Evolutionary conservation across 805 yeast genomes (phyloP), one percentile per base, ranked within the genome.

Genomic region (Metschnikowia anglica): DNA sequence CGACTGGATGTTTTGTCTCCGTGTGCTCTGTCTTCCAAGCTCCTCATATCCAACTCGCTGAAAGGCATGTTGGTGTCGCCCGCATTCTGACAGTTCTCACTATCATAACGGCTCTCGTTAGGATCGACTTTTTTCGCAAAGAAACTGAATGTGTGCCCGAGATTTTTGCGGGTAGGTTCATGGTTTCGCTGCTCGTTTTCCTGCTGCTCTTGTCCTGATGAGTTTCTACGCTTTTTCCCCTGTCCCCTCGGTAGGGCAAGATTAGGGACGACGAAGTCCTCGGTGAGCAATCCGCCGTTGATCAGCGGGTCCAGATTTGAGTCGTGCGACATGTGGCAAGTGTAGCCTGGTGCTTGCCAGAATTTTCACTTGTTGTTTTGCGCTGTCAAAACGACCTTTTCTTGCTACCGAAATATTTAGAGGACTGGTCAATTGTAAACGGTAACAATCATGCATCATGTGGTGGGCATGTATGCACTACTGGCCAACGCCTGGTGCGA

Each of bases 111-210:
- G 5, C 53, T 42, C 41, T 70, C 73, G 19, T 55, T 49, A 16
- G 58, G 60, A 46, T 70, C 75, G 1, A 45, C 47, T 21, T 44
- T 44, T 11, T 37, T 43, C n/a, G 56, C 48, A 26, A 65, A 63
- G 41, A 66, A 63, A 9, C 58, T 48, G 48, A 66, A 56, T 0
- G 73, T 53, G 41, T 68, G 68, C n/a, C 60, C 57, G 7, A 66
- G 48, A 2, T 55, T 43, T 27, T 56, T 56, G 12, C 64, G 59
- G 4, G 24, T 7, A 5, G 31, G 21, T 5, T 32, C 40, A 7
- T 24, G 18, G 15, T 31, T 15, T 24, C 16, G 27, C 12, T 17
- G 36, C 9, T 33, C 8, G 7, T 21, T 29, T 11, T 34, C 39
- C 20, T 27, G 5, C 32, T 37, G 33, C 36, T 18, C 46, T 37